A percentile compares a stretch with the other conserved stretches of the same genome.
These are phyloP conservation scores for Phaffia australis DNA, from an alignment of 768 basidiomycete species.

Conservation along the genomic window DNA sequence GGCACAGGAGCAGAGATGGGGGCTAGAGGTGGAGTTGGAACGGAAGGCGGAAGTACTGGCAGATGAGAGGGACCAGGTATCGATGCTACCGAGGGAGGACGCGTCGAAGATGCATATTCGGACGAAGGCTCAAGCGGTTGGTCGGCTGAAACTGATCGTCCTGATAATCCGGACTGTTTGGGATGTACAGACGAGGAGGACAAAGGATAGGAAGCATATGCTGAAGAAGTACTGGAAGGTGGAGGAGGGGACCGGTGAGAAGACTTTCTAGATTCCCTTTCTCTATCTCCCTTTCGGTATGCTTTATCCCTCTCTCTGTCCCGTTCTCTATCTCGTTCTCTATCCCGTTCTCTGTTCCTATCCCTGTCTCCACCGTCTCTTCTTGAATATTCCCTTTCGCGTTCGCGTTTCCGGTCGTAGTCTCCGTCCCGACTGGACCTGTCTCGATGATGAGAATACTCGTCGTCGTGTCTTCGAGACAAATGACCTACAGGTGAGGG, in stretches of 20 bases:
- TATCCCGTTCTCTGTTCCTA: neutral
- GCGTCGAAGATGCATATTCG: neutral
- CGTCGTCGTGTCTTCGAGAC: slow-evolving; percentile 10
- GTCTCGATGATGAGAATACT: slow-evolving; percentile 1
- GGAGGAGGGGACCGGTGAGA: neutral
- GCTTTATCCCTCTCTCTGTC: slow-evolving; percentile 8
- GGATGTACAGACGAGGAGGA: slow-evolving; percentile 5
- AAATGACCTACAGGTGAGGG: neutral
- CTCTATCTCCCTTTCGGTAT: neutral
- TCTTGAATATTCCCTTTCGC: neutral
- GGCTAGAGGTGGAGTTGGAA: neutral
- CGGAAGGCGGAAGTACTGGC: slow-evolving; percentile 2
- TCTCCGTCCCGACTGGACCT: neutral
- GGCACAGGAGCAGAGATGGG: neutral
- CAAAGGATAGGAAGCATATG: neutral
- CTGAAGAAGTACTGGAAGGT: neutral
- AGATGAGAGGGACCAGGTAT: slow-evolving; percentile 3
- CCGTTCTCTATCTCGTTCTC: slow-evolving; percentile 5
- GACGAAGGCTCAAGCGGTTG: neutral
- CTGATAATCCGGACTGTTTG: neutral
- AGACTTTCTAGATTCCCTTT: neutral
- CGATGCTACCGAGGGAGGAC: slow-evolving; percentile 2
- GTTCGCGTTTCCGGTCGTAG: slow-evolving; percentile 5
- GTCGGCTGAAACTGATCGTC: neutral
- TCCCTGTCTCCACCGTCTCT: neutral